Conservation (phyloP, 441 rosid species). For the Hura crepitans region DNA sequence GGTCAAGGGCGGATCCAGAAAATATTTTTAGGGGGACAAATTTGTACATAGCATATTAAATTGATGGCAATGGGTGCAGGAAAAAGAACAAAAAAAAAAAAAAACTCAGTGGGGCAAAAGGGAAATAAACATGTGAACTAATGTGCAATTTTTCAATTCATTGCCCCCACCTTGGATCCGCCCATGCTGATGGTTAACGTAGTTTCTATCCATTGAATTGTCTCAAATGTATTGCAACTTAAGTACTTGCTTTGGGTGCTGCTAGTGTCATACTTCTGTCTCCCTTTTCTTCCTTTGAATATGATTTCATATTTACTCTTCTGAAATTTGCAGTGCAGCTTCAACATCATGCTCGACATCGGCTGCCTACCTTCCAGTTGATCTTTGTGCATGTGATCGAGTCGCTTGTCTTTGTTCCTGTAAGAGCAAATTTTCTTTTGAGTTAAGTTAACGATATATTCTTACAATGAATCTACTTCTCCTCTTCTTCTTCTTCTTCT, state of each 20-base stretch:
- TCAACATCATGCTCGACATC: constrained; percentile 98
- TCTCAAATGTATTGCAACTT: background rate
- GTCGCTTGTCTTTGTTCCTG: constrained; percentile 97
- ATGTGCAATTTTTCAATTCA: no score
- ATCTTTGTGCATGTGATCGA: constrained; percentile 95
- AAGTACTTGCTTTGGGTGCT: background rate
- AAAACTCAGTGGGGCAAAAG: no score
- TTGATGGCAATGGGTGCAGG: no score
- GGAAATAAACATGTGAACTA: no score
- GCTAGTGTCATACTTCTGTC: background rate
- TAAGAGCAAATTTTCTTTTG: constrained; percentile 31
- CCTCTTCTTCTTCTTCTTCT: constrained; percentile 15
- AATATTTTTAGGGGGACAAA: no score
- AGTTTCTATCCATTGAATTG: background rate
- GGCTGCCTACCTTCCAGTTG: constrained; percentile 93
- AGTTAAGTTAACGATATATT: background rate
- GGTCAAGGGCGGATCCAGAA: no score
- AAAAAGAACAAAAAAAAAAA: no score
- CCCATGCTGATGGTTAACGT: background rate
- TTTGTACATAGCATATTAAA: no score
- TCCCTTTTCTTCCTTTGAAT: background rate
- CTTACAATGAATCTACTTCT: constrained; percentile 9
- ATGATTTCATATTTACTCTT: constrained; percentile 35
- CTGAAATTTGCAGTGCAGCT: constrained; percentile 86
- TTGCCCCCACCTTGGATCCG: no score